Base-by-base conservation (phyloP, 1,284 basidiomycete species). In the Coriolopsis trogii region DNA sequence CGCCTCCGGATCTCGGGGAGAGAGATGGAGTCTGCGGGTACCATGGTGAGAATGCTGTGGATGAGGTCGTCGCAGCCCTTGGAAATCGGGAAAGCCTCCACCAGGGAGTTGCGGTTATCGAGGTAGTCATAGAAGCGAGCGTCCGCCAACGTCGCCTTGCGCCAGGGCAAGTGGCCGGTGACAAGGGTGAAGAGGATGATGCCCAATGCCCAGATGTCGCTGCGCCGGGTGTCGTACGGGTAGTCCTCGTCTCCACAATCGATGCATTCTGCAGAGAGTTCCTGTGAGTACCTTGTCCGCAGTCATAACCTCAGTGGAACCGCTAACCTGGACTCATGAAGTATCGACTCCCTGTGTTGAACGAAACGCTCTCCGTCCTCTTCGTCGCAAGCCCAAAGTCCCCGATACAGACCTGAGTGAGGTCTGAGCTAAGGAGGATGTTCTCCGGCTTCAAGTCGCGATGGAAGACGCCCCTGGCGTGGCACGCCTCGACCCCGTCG, bases 101-200 rank as follows among this genome's bases (percentile, higher is more conserved):
- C 80, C 13, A 95, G 77, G 62, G 86, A 87, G 51, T 87, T 70
- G 21, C 75, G 79, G 58, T 92, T 77, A 46, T 49, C 41, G 41
- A 59, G 45, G 58, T 59, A 63, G 16, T 34, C 30, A 21, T 25
- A 67, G 74, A 91, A 96, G 26, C 84, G 86, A 38, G 82, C 79
- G 69, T 98, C 94, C 28, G 78, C 72, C 4, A 77, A 68, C 34
- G 77, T 82, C 1, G 95, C 93, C 61, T 80, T 76, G 54, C 81
- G 79, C 95, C 95, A 98, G 3, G 93, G 93, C 64, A 89, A 91
- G 25, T 87, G 82, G n/a, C 90, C 90, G 51, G 89, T 89, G 30
- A 92, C 85, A 70, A 98, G 81, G 70, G 95, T 96, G 46, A 65
- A 30, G 20, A 71, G 61, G 33, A 68, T 66, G 36, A 69, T 51